Percentiles rank a stretch among this genome's conserved stretches.
Conservation (phyloP, 2,329 filamentous ascomycete species). For the Rhinocladiella similis region DNA sequence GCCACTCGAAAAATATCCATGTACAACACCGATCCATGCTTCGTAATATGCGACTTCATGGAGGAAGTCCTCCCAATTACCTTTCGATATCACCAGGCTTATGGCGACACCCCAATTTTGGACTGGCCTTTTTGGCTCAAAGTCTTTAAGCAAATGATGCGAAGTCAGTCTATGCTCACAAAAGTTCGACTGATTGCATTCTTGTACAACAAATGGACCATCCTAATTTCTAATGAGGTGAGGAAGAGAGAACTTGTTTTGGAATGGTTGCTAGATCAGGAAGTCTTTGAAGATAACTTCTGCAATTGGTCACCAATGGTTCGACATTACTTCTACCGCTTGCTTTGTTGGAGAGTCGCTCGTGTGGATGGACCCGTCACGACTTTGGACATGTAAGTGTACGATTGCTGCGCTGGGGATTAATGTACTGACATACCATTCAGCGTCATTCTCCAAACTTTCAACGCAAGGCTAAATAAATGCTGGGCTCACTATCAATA, state of each 20-base stretch:
- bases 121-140: slow-evolving; percentile 86
- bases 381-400: slow-evolving; percentile 66
- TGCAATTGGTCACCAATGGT: slow-evolving; percentile 97
- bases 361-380: slow-evolving; percentile 69
- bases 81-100: slow-evolving; percentile 58
- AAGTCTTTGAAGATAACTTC: slow-evolving; percentile 78
- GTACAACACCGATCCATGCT: slow-evolving; percentile 80
- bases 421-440: slow-evolving; percentile 7
- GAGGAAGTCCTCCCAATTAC: slow-evolving; percentile 75
- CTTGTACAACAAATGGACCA: slow-evolving; percentile 77
- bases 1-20: slow-evolving; percentile 73
- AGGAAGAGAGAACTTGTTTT: slow-evolving; percentile 71
- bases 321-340: slow-evolving; percentile 84
- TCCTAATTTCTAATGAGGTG: slow-evolving; percentile 63
- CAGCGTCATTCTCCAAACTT: slow-evolving; percentile 68
- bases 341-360: slow-evolving; percentile 86
- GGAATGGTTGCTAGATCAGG: slow-evolving; percentile 72
- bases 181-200: slow-evolving; percentile 84
- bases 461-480: slow-evolving; percentile 67
- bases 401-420: neutral
- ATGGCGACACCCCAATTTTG: slow-evolving; percentile 52
- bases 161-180: slow-evolving; percentile 84
- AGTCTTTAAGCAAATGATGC: slow-evolving; percentile 75
- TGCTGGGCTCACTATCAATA: slow-evolving; percentile 80
- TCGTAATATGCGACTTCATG: slow-evolving; percentile 86